Evolutionary conservation across 2,329 filamentous ascomycete genomes (phyloP).

Genomic region (Xylariaceae sp.): DNA sequence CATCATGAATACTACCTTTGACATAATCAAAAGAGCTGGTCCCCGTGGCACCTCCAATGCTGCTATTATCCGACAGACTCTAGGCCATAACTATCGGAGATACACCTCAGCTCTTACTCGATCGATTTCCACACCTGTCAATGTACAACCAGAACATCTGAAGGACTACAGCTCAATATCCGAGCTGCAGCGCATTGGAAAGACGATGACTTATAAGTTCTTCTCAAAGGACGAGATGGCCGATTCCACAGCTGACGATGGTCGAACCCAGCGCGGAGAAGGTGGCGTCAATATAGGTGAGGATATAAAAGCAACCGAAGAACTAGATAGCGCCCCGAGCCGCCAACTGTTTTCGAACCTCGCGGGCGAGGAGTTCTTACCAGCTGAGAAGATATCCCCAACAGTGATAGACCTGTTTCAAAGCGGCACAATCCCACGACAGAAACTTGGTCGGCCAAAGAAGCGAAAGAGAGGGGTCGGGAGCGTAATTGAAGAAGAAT

Average conservation of each 20-base stretch:
- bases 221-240: constrained; percentile 22
- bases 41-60: constrained; percentile 30
- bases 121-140: constrained; percentile 28
- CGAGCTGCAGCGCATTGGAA: constrained; percentile 35
- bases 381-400: too few species aligned
- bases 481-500: too few species aligned
- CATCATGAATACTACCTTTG: constrained; percentile 29
- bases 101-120: constrained; percentile 33
- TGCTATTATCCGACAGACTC: constrained; percentile 28
- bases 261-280: constrained; percentile 1
- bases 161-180: constrained; percentile 37
- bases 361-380: too few species aligned
- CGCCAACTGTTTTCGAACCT: constrained; percentile 15
- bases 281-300: neutral
- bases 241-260: neutral
- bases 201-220: constrained; percentile 41
- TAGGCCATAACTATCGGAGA: constrained; percentile 31
- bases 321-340: too few species aligned
- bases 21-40: constrained; percentile 32
- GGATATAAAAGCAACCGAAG: neutral
- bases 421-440: too few species aligned
- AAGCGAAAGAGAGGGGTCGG: too few species aligned
- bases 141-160: constrained; percentile 39
- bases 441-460: too few species aligned
- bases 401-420: too few species aligned